Percentiles rank a stretch among this genome's conserved stretches.
phyloP scores from a whole-genome alignment of 768 basidiomycete genomes.

The Leccinum subtestaceum region DNA sequence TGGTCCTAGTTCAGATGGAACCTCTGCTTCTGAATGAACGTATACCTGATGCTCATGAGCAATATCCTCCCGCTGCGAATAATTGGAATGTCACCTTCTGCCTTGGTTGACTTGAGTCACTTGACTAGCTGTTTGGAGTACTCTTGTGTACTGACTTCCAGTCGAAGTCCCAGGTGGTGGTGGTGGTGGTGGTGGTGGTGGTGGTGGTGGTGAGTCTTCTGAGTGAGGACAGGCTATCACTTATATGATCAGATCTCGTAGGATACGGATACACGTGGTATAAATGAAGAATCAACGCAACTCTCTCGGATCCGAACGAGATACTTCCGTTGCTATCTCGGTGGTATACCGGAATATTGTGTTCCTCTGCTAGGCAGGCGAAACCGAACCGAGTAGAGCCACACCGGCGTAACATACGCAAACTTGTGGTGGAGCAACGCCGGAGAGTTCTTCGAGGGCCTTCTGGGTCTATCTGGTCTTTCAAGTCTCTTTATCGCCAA shows the following conservation, averaged over 20 bases:
- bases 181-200: slow-evolving; percentile 2
- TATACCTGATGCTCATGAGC: background rate
- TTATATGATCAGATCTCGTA: slow-evolving; percentile 2
- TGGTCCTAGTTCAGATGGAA: background rate
- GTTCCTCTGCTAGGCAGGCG: background rate
- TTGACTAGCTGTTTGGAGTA: background rate
- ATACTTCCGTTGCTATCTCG: background rate
- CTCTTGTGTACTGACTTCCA: background rate
- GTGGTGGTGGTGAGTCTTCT: background rate
- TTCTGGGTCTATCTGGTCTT: background rate
- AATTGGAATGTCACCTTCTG: background rate
- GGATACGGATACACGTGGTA: background rate
- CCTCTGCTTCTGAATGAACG: background rate
- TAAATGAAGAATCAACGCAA: background rate
- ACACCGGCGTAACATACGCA: background rate
- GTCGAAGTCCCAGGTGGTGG: background rate
- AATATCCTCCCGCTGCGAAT: background rate
- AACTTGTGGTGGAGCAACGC: background rate
- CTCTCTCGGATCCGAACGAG: background rate
- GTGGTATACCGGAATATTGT: background rate
- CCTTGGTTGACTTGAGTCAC: background rate
- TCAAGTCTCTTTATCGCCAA: background rate
- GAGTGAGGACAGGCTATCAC: background rate
- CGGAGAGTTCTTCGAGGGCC: background rate
- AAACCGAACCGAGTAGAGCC: background rate